Base-by-base conservation (phyloP, 306 rosid species). In the Hippophae tibetana region DNA sequence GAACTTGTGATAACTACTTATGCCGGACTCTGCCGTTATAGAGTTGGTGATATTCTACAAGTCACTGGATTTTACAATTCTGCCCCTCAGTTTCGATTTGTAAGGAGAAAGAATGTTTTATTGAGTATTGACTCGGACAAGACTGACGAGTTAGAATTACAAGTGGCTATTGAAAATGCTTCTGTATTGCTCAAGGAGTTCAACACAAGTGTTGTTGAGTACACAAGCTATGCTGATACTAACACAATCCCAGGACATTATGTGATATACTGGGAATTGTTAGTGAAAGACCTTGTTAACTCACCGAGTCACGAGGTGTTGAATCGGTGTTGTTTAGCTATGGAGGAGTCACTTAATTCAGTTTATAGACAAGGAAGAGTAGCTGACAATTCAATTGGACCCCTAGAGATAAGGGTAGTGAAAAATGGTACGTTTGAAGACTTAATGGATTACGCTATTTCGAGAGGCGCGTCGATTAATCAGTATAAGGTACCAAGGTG, bases 401-500 rank as follows among this genome's bases (percentile, higher is more conserved):
- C 99, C 0, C 68, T 92, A 13, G 97, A 92, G 71, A 92, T 92
- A 7, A 63, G 86, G 47, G 97, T 88, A 49, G 99, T 92, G 46
- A 88, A 84, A 60, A 88, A 69, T 52, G 97, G 99, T 0, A 92
- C 99, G 2, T 88, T 88, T 66, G 99, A 92, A 66, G 99, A 88
- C 67, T 62, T 92, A 1, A 92, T 92, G 99, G 99, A 92, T 61
- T 92, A 85, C 26, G 97, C 97, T 9, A 92, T 92, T 38, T 88
- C 95, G 0, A 74, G 95, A 40, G 99, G 99, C 1, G 99, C 99
- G 1, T 88, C 97, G 0, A 88, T 92, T 13, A 92, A 92, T 58
- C 97, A 92, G 71, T 92, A 92, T 71, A 92, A 92, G 64, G 97
- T 78, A 0, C 97, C 99, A 7, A 80, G 99, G 65, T 92, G 99